Evolutionary conservation across 2,329 filamentous ascomycete species (phyloP).

Genomic region (Cercospora berteroae): DNA sequence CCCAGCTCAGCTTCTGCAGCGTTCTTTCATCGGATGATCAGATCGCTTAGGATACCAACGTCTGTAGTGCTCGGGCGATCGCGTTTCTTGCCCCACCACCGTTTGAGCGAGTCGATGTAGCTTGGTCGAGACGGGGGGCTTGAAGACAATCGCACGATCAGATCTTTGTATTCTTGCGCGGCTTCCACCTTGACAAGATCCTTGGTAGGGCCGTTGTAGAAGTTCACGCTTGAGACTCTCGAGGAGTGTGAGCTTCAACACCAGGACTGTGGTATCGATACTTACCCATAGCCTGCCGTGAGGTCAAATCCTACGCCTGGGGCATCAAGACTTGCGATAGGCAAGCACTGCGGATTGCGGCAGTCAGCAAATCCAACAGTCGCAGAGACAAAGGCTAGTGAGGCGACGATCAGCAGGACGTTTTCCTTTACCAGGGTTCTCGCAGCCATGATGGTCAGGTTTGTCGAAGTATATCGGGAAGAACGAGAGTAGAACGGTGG

Average conservation of each 20-base stretch:
- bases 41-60: background rate
- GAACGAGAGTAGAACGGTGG: background rate
- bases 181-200: background rate
- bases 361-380: background rate
- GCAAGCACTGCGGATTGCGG: background rate
- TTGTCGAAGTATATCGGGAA: background rate
- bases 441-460: background rate
- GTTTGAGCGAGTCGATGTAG: background rate
- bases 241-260: background rate
- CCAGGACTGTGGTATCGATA: background rate
- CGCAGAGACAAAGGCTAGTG: background rate
- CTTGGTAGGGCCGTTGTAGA: background rate
- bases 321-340: background rate
- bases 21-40: background rate
- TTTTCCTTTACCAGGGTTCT: background rate
- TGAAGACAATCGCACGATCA: background rate
- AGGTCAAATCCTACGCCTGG: background rate
- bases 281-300: conserved; percentile 1
- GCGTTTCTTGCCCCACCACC: background rate
- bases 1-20: background rate
- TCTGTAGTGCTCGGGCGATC: background rate
- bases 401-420: background rate
- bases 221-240: background rate
- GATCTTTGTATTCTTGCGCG: conserved; percentile 1
- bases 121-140: background rate